phyloP scores from a whole-genome alignment of 345 rosid species.

The Eucalyptus cloeziana region DNA sequence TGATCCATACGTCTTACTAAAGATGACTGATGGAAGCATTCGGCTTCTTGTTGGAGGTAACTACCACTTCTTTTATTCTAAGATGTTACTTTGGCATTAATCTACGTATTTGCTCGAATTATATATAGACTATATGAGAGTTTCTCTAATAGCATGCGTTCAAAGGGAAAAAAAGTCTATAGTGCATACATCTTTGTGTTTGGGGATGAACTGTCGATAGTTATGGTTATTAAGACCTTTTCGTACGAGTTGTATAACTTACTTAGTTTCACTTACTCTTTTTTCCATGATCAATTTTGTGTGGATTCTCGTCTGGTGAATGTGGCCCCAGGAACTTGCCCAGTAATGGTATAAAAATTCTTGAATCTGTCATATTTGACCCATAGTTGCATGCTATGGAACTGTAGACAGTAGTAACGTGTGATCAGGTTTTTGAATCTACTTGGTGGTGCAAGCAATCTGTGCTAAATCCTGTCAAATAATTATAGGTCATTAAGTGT shows the following conservation, averaged over 20 bases:
- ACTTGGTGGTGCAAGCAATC: not conserved
- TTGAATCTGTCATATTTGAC: not conserved
- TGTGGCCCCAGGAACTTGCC: not conserved
- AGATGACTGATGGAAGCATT: constrained; percentile 87
- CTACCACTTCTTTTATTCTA: not conserved
- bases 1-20: constrained; percentile 81
- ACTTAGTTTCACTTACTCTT: not conserved
- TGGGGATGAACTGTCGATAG: not conserved
- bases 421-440: not conserved
- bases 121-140: not conserved
- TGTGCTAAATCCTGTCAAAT: not conserved
- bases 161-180: not conserved
- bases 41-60: constrained; percentile 93
- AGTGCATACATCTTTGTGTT: not conserved
- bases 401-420: not conserved
- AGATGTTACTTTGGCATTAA: not conserved
- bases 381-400: not conserved
- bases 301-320: not conserved
- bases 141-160: not conserved
- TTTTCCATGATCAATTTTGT: not conserved
- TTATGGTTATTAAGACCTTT: not conserved
- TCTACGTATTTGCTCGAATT: not conserved
- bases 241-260: not conserved
- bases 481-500: not conserved
- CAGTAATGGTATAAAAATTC: not conserved